Base-by-base conservation (phyloP, 257 asterid species). In the Rhazya stricta region DNA sequence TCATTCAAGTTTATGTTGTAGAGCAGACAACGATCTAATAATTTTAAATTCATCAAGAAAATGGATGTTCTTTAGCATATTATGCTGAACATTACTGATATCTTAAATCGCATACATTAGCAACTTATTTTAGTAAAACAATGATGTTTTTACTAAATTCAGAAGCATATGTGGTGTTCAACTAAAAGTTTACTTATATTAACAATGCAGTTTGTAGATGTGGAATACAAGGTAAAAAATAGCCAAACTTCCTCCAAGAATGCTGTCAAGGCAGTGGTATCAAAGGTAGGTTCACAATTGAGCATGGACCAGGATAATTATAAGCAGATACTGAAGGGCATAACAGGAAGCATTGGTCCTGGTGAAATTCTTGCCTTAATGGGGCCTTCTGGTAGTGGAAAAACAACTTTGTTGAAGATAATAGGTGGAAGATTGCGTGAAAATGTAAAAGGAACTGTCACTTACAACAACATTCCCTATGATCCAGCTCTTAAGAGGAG, bases 301-400 rank as follows among this genome's bases (percentile, higher is more conserved):
- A 81, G 54, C 70, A 76, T 56, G 12, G 88, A 86, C 23, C 79
- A 86, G 29, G 89, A 89, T 43, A 83, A 74, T 60, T 86, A 94
- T 87, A 94, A 90, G 87, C 91, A 90, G 76, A 94, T 94, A 85
- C 63, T 94, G 79, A 90, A 87, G 34, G 97, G 98, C 19, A 85
- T 94, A 66, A 88, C 95, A 5, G 98, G 97, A 56, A 94, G 92
- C 78, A 81, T 89, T 39, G 90, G 91, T 54, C 99, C 99, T 5
- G 97, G 97, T 69, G 96, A 94, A 83, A 86, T 90, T 51, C 83
- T 94, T 68, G 99, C 99, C 58, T 84, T 94, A 42, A 90, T 94
- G 99, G 99, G 99, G 68, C 99, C 99, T 76, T 94, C 99, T 3
- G 99, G 99, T 23, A 92, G 99, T 70, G 97, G 99, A 9, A 94